Conservation (phyloP, 1,284 basidiomycete genomes). For the Phylloboletellus chloephorus region DNA sequence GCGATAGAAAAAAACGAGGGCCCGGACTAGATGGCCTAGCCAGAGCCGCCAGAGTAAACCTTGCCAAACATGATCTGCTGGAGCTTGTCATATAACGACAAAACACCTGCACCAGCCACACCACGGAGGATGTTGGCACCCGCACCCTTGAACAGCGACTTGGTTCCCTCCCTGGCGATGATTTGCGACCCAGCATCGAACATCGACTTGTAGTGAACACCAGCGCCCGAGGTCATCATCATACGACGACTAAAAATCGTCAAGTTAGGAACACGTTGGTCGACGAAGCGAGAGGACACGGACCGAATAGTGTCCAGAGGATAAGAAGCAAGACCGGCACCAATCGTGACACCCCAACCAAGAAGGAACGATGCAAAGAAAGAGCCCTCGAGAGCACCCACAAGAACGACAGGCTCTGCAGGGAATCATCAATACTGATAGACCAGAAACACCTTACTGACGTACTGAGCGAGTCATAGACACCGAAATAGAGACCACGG, state of each 20-base stretch:
- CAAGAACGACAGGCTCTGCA: slow-evolving; percentile 84
- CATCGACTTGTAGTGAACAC: slow-evolving; percentile 89
- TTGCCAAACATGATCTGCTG: slow-evolving; percentile 91
- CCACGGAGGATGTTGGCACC: slow-evolving; percentile 98
- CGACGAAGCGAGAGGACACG: slow-evolving; percentile 25
- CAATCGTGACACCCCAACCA: slow-evolving; percentile 93
- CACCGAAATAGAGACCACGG: slow-evolving; percentile 94
- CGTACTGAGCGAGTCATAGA: slow-evolving; percentile 88
- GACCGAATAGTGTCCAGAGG: slow-evolving; percentile 91
- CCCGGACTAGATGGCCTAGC: slow-evolving; percentile 25
- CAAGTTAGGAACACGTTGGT: slow-evolving; percentile 9
- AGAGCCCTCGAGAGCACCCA: slow-evolving; percentile 82
- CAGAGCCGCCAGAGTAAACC: slow-evolving; percentile 80
- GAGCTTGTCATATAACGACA: slow-evolving; percentile 92
- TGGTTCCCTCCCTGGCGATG: slow-evolving; percentile 84
- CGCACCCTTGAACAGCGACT: slow-evolving; percentile 92
- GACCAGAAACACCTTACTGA: slow-evolving; percentile 16
- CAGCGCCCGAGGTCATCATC: slow-evolving; percentile 91
- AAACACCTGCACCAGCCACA: slow-evolving; percentile 95
- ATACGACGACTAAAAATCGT: slow-evolving; percentile 70
- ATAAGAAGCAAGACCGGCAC: slow-evolving; percentile 93
- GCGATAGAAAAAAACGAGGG: slow-evolving; percentile 30
- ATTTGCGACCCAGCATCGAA: slow-evolving; percentile 83
- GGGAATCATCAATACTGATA: slow-evolving; percentile 15
- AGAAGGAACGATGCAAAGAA: slow-evolving; percentile 90